Evolutionary conservation across 345 rosid genomes (phyloP).

Genomic region (Gossypium turneri): DNA sequence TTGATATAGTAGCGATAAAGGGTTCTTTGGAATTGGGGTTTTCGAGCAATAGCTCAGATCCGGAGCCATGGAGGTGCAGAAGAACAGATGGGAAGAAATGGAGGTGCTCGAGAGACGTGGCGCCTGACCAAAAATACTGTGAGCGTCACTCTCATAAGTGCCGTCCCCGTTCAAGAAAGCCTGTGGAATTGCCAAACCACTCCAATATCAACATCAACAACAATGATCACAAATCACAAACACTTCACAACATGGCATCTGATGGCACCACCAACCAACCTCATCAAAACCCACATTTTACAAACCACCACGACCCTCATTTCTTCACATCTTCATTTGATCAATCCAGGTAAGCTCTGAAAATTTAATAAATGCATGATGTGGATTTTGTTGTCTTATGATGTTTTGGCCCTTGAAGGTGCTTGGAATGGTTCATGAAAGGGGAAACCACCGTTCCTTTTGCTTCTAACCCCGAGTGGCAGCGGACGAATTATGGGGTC

Average conservation of each 20-base stretch:
- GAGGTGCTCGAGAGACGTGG: constrained; percentile 75
- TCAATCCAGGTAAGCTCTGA: constrained; percentile 47
- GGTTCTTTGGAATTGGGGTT: constrained; percentile 25
- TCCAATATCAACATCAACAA: neutral
- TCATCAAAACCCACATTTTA: constrained; percentile 29
- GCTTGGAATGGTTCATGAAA: constrained; percentile 69
- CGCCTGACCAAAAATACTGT: constrained; percentile 66
- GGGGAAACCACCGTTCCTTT: constrained; percentile 37
- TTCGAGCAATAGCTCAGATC: constrained; percentile 36
- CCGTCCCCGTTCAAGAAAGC: constrained; percentile 93
- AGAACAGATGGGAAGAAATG: constrained; percentile 81
- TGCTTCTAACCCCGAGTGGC: constrained; percentile 42
- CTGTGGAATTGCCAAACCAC: constrained; percentile 56
- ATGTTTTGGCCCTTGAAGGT: constrained; percentile 46
- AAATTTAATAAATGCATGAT: neutral
- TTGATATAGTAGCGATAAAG: constrained; percentile 11
- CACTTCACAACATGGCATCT: constrained; percentile 14
- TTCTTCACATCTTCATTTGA: constrained; percentile 34
- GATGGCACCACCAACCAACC: constrained; percentile 18
- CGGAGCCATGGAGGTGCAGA: constrained; percentile 72
- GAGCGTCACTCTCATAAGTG: constrained; percentile 69
- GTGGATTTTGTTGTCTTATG: constrained; percentile 12
- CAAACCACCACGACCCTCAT: constrained; percentile 25
- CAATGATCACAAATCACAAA: constrained; percentile 16
- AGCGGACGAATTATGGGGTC: constrained; percentile 20